These are phyloP conservation scores for Phytophthora sp. DNA, from an alignment of 352 stramenopile genomes.

Conservation along the genomic window DNA sequence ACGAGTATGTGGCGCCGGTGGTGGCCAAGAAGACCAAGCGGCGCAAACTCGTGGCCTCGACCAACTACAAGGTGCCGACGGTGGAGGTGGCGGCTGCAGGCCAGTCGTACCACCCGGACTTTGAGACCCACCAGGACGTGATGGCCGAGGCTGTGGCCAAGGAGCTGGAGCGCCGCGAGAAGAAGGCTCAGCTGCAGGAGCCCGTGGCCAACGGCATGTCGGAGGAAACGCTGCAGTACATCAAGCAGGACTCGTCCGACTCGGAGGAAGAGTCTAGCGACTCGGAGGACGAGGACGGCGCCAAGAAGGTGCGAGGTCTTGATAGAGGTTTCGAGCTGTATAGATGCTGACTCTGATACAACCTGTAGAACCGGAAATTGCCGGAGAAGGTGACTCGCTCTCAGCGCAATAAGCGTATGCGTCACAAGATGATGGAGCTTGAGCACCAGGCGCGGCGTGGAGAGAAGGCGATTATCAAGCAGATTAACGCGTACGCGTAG, in stretches of 20 bases:
- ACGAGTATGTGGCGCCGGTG: conserved; percentile 68
- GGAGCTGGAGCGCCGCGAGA: conserved; percentile 70
- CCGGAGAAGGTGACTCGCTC: conserved; percentile 69
- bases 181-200: conserved; percentile 48
- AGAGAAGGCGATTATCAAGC: conserved; percentile 82
- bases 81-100: conserved; percentile 76
- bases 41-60: conserved; percentile 63
- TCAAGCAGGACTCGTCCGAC: conserved; percentile 67
- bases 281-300: conserved; percentile 48
- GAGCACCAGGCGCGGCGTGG: conserved; percentile 62
- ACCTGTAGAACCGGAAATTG: conserved; percentile 40
- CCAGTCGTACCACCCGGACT: conserved; percentile 89
- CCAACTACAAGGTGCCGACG: conserved; percentile 71
- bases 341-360: neutral
- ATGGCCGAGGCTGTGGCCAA: conserved; percentile 74
- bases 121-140: conserved; percentile 81
- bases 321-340: neutral
- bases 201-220: conserved; percentile 67
- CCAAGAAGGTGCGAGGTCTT: conserved; percentile 23
- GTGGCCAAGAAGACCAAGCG: conserved; percentile 63
- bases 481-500: conserved; percentile 83
- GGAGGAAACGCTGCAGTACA: conserved; percentile 81
- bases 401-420: conserved; percentile 79
- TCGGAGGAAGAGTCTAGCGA: conserved; percentile 48
- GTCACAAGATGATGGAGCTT: conserved; percentile 84